These are phyloP conservation scores for Hortaea sp. DNA, from an alignment of 2,329 filamentous ascomycete genomes.

Conservation along the genomic window DNA sequence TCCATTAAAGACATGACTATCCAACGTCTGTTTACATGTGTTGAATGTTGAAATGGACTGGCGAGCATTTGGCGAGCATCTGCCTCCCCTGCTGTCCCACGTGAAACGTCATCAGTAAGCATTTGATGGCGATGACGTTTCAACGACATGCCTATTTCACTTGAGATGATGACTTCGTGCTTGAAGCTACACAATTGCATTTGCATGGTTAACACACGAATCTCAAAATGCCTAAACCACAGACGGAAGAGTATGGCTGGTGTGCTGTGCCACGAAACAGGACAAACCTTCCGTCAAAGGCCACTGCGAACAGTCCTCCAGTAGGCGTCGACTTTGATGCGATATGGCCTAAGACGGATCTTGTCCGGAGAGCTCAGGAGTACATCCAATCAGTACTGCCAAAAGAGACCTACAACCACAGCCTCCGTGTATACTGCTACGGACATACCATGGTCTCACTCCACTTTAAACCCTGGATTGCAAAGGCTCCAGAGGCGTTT, in stretches of 20 bases:
- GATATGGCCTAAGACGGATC: conserved; percentile 12
- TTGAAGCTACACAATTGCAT: too few relatives aligned
- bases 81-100: too few relatives aligned
- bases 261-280: conserved; percentile 14
- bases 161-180: too few relatives aligned
- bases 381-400: conserved; percentile 44
- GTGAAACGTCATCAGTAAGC: too few relatives aligned
- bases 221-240: neutral
- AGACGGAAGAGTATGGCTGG: conserved; percentile 16
- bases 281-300: conserved; percentile 12
- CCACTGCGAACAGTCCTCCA: conserved; percentile 3
- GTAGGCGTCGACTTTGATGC: conserved; percentile 8
- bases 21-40: too few relatives aligned
- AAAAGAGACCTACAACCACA: conserved; percentile 56
- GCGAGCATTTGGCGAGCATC: too few relatives aligned
- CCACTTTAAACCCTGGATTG: conserved; percentile 36
- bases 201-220: too few relatives aligned
- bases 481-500: conserved; percentile 21
- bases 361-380: conserved; percentile 16
- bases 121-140: too few relatives aligned
- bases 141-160: too few relatives aligned
- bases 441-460: conserved; percentile 39
- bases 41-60: too few relatives aligned
- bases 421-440: conserved; percentile 62
- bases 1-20: too few relatives aligned